A percentile compares a stretch with the other conserved stretches of the same genome.
These are phyloP conservation scores for Globisporangium perplexum DNA, from an alignment of 352 stramenopile genomes.

Conservation along the genomic window DNA sequence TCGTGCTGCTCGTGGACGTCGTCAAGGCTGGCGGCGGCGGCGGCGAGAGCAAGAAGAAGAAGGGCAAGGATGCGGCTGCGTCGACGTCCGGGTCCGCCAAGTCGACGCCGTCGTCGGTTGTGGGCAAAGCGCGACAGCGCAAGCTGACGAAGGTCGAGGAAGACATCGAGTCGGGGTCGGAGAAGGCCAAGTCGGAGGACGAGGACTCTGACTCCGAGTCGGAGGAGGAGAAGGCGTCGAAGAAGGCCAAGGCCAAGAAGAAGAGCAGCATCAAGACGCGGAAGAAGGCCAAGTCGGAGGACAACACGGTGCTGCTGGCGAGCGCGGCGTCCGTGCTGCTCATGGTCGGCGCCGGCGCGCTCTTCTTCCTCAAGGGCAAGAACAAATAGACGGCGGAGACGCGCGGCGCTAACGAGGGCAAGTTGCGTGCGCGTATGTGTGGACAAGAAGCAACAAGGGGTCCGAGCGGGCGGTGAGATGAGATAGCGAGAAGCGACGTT, in stretches of 20 bases:
- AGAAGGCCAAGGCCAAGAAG: conserved; percentile 42
- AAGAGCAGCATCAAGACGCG: conserved; percentile 23
- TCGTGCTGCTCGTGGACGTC: conserved; percentile 79
- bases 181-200: conserved; percentile 31
- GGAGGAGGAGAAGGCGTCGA: conserved; percentile 36
- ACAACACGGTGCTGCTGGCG: conserved; percentile 24
- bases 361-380: conserved; percentile 66
- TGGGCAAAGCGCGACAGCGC: conserved; percentile 23
- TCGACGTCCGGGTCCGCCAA: conserved; percentile 13
- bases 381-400: conserved; percentile 19
- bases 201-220: conserved; percentile 27
- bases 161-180: conserved; percentile 39
- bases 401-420: not conserved
- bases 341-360: conserved; percentile 35
- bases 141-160: conserved; percentile 82
- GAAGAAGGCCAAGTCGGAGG: conserved; percentile 14
- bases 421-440: not conserved
- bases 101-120: conserved; percentile 26
- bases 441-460: too few relatives aligned
- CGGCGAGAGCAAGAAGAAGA: conserved; percentile 8
- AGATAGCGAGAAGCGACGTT: too few relatives aligned
- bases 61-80: conserved; percentile 5
- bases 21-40: conserved; percentile 29
- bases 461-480: too few relatives aligned
- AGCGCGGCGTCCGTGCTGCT: conserved; percentile 35